phyloP scores from a whole-genome alignment of 768 basidiomycete genomes.

The Boletus fagicola region DNA sequence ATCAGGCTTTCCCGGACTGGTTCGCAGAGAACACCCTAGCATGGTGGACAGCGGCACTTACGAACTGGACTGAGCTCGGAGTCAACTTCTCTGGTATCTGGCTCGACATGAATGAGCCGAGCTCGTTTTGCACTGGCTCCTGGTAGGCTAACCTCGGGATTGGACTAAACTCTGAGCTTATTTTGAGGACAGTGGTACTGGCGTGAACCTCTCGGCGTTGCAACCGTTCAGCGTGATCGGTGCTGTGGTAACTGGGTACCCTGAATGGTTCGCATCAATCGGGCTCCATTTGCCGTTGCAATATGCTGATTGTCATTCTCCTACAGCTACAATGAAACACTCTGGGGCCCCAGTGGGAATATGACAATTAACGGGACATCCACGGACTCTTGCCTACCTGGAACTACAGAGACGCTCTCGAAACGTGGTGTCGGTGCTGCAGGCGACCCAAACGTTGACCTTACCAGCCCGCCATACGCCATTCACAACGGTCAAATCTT shows the following conservation, averaged over 20 bases:
- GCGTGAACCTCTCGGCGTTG: conserved; percentile 55
- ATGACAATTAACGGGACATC: conserved; percentile 66
- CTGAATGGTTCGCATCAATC: conserved; percentile 53
- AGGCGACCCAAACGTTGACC: conserved; percentile 43
- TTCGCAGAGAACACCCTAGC: conserved; percentile 49
- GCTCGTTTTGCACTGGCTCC: conserved; percentile 63
- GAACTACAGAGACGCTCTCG: conserved; percentile 17
- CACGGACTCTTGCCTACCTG: conserved; percentile 43
- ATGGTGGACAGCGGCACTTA: conserved; percentile 62
- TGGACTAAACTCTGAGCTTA: background rate
- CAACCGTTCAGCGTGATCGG: conserved; percentile 53
- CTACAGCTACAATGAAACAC: conserved; percentile 55
- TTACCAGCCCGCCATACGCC: conserved; percentile 62
- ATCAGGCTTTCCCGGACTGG: conserved; percentile 61
- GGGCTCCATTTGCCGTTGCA: background rate
- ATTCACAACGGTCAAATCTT: conserved; percentile 62
- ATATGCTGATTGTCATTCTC: background rate
- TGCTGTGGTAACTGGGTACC: conserved; percentile 53
- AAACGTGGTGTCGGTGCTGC: conserved; percentile 53
- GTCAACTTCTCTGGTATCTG: conserved; percentile 67
- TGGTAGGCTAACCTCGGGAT: conserved; percentile 36
- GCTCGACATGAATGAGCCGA: conserved; percentile 69
- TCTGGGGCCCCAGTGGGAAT: conserved; percentile 70
- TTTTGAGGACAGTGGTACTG: conserved; percentile 40
- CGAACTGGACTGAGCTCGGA: conserved; percentile 51